phyloP scores from a whole-genome alignment of 345 rosid genomes.

The Eucalyptus brandiana region DNA sequence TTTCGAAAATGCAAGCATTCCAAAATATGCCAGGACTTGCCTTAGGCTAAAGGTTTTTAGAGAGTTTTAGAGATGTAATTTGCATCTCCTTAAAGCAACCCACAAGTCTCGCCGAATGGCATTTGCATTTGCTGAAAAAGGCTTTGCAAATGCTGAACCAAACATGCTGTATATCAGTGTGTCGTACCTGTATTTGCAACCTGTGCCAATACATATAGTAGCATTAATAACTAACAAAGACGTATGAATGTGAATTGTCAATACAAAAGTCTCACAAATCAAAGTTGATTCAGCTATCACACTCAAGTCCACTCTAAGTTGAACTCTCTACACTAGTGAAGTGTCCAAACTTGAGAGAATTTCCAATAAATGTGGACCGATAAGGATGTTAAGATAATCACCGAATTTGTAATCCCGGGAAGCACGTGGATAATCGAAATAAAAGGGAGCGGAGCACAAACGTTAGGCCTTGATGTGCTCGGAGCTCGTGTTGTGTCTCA shows the following conservation, averaged over 20 bases:
- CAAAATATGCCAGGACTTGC: not conserved
- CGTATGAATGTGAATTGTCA: not conserved
- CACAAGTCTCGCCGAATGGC: not conserved
- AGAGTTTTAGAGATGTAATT: too few relatives aligned
- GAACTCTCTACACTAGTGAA: not conserved
- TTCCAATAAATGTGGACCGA: not conserved
- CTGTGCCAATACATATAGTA: not conserved
- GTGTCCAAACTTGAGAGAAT: not conserved
- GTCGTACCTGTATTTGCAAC: not conserved
- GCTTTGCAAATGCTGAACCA: not conserved
- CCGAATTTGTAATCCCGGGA: not conserved
- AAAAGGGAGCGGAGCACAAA: not conserved
- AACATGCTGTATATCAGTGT: accelerated
- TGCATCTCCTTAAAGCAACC: too few relatives aligned
- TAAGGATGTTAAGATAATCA: not conserved
- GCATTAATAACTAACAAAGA: not conserved
- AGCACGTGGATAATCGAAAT: not conserved
- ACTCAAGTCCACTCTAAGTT: not conserved
- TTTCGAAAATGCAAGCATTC: too few relatives aligned
- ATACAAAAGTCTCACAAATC: not conserved
- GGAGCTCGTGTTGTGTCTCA: not conserved
- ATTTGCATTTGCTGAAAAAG: too few relatives aligned
- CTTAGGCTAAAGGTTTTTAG: too few relatives aligned
- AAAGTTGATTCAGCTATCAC: not conserved
- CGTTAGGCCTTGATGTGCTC: not conserved